Conservation (phyloP, 2,329 filamentous ascomycete species). For the Fusarium odoratissimum region DNA sequence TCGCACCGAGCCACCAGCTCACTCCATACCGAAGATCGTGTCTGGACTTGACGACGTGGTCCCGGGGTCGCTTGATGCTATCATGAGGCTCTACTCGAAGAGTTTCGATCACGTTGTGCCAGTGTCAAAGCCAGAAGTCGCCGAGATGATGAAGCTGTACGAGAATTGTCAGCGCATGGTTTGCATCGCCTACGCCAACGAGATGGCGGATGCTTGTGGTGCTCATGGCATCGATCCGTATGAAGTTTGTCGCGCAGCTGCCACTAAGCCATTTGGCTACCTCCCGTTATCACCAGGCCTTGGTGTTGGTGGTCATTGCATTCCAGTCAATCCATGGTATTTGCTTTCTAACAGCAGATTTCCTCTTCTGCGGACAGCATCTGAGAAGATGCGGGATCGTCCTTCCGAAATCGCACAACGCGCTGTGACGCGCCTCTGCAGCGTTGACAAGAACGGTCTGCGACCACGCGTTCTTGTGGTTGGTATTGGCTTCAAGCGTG, state of each 20-base stretch:
- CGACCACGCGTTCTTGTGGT: constrained; percentile 55
- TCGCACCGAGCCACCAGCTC: constrained; percentile 53
- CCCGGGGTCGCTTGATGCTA: constrained; percentile 58
- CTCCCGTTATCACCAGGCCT: constrained; percentile 59
- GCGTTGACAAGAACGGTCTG: background rate
- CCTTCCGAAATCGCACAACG: constrained; percentile 55
- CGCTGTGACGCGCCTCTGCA: constrained; percentile 48
- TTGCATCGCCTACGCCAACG: constrained; percentile 65
- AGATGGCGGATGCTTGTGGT: constrained; percentile 65
- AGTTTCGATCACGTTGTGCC: constrained; percentile 61
- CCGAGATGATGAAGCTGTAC: constrained; percentile 69
- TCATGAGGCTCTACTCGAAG: constrained; percentile 57
- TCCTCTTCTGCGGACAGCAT: constrained; percentile 58
- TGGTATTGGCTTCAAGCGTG: constrained; percentile 63
- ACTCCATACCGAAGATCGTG: constrained; percentile 64
- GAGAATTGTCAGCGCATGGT: constrained; percentile 69
- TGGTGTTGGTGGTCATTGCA: constrained; percentile 67
- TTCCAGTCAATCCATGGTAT: constrained; percentile 67
- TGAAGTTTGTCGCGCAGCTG: constrained; percentile 62
- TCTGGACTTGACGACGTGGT: constrained; percentile 62
- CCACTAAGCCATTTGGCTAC: constrained; percentile 66
- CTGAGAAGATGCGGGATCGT: constrained; percentile 57
- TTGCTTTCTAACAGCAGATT: constrained; percentile 60
- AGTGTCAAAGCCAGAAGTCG: constrained; percentile 64
- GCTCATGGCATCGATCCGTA: constrained; percentile 60